Percentiles rank a stretch among this genome's conserved stretches.
Conservation (phyloP, 768 basidiomycete species). For the Leccinellum rugosiceps region DNA sequence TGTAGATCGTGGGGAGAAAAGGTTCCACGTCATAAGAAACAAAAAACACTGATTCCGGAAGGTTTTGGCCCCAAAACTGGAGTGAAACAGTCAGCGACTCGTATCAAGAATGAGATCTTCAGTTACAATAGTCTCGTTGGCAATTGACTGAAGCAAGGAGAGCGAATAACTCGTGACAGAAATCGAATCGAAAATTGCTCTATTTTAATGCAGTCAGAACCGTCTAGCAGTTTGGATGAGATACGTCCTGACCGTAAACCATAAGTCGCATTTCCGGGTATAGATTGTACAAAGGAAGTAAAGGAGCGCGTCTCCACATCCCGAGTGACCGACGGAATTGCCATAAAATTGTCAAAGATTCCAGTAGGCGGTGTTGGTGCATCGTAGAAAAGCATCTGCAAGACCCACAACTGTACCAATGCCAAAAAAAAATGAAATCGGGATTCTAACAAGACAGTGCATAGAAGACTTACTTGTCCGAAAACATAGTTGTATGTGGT, state of each 20-base stretch:
- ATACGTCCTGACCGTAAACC: slow-evolving; percentile 2
- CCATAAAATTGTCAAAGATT: slow-evolving; percentile 25
- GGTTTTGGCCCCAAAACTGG: too few relatives aligned
- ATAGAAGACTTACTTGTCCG: not conserved
- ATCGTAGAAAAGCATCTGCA: slow-evolving; percentile 53
- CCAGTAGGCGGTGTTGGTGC: slow-evolving; percentile 28
- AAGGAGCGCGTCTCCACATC: slow-evolving; percentile 15
- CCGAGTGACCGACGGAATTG: slow-evolving; percentile 7
- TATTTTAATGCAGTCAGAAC: not conserved
- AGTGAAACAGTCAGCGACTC: too few relatives aligned
- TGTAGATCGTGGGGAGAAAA: slow-evolving; percentile 43
- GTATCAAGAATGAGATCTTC: too few relatives aligned
- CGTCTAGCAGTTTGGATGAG: not conserved
- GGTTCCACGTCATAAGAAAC: slow-evolving; percentile 50
- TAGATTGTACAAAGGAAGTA: slow-evolving; percentile 8
- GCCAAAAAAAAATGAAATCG: not conserved
- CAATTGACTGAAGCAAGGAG: too few relatives aligned
- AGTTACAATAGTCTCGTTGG: too few relatives aligned
- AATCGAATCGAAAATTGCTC: too few relatives aligned
- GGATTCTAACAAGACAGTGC: not conserved
- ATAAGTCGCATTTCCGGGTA: not conserved
- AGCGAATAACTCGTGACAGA: too few relatives aligned
- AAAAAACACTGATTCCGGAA: too few relatives aligned
- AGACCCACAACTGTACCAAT: slow-evolving; percentile 10
- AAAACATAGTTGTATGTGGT: too few relatives aligned